Percentiles rank a stretch among this genome's conserved stretches.
Conservation (phyloP, 116 monocot genomes). For the Trichopus zeylanicus region DNA sequence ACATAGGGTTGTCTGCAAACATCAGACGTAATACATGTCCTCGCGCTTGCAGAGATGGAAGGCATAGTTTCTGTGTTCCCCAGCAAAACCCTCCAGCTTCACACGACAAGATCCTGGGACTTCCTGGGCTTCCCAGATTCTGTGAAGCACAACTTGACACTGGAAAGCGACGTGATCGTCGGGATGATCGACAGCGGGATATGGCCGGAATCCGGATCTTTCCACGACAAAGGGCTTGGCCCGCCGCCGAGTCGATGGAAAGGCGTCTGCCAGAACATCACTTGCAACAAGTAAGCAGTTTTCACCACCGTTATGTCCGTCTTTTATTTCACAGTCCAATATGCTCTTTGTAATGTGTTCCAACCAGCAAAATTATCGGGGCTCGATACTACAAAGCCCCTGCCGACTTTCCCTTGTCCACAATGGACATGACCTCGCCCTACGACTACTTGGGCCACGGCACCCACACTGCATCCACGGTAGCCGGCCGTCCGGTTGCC, state of each 20-base stretch:
- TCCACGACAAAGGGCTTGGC: conserved; percentile 8
- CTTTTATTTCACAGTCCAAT: background rate
- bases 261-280: background rate
- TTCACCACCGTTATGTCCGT: background rate
- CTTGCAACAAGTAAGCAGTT: conserved; percentile 4
- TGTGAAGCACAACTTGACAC: background rate
- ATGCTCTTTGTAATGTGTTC: background rate
- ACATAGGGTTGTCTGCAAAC: too few species aligned
- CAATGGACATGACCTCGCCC: background rate
- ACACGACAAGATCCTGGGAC: conserved; percentile 17
- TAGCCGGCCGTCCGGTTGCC: background rate
- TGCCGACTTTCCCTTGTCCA: too few species aligned
- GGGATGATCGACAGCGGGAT: conserved; percentile 26
- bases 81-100: conserved; percentile 6
- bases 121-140: background rate
- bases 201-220: conserved; percentile 20
- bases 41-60: background rate
- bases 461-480: conserved; percentile 4
- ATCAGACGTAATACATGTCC: too few species aligned
- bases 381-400: background rate
- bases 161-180: conserved; percentile 14
- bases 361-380: background rate
- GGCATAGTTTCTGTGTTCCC: conserved; percentile 7
- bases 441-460: background rate
- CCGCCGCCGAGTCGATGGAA: conserved; percentile 9